Evolutionary conservation across 169 alveolate genomes (phyloP).

Genomic region (Eimeria maxima): DNA sequence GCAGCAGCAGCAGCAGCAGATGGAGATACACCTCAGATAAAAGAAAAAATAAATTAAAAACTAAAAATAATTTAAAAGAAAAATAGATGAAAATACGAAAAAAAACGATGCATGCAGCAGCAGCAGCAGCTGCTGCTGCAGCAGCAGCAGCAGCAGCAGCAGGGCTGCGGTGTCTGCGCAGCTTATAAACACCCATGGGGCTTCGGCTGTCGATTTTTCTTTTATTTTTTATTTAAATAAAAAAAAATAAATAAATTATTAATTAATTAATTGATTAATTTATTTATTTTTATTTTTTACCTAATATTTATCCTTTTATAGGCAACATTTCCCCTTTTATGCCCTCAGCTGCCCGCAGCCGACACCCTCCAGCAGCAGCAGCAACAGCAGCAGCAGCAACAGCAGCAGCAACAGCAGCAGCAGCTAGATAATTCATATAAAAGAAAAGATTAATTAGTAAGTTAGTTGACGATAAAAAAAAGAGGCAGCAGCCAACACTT

Average conservation of each 20-base stretch:
- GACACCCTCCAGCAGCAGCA: conserved; percentile 26
- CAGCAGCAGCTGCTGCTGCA: neutral
- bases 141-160: too few relatives aligned
- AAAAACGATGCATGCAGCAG: too few relatives aligned
- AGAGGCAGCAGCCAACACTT: neutral
- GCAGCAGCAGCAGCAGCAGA: neutral
- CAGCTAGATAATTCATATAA: too few relatives aligned
- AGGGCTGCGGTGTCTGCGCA: conserved; percentile 25
- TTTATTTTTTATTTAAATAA: neutral
- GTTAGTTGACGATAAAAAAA: neutral
- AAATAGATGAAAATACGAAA: too few relatives aligned
- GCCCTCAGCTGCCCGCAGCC: neutral
- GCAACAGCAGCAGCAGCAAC: conserved; percentile 40
- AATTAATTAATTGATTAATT: neutral
- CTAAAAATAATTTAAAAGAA: too few relatives aligned
- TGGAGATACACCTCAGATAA: neutral
- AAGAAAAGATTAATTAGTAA: too few relatives aligned
- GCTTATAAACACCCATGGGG: neutral
- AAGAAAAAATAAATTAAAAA: too few relatives aligned
- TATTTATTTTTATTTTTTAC: too few relatives aligned
- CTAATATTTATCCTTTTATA: too few relatives aligned
- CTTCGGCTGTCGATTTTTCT: too few relatives aligned
- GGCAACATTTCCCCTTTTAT: too few relatives aligned
- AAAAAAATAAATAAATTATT: neutral
- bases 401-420: conserved; percentile 34